Percentiles rank a stretch among this genome's conserved stretches.
These are phyloP conservation scores for Kregervanrija delftensis DNA, from an alignment of 805 yeast genomes.

Conservation along the genomic window DNA sequence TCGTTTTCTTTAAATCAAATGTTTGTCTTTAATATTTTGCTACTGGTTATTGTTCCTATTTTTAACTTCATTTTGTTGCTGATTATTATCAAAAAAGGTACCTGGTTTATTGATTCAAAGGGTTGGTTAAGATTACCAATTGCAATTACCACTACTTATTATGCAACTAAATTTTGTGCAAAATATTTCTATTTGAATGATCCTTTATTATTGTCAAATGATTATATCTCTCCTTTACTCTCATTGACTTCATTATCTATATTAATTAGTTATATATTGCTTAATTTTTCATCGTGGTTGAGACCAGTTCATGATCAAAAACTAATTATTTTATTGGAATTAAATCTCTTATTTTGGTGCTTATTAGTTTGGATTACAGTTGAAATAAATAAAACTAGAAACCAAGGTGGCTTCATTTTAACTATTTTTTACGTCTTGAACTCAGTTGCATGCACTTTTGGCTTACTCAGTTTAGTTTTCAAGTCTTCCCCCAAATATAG, in stretches of 20 bases:
- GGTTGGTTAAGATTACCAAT: slow-evolving; percentile 55
- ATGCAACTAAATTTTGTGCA: slow-evolving; percentile 30
- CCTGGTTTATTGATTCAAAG: slow-evolving; percentile 39
- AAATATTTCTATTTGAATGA: slow-evolving; percentile 35
- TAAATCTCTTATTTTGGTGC: slow-evolving; percentile 52
- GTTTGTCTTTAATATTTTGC: slow-evolving; percentile 43
- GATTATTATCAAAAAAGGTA: slow-evolving; percentile 38
- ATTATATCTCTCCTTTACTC: slow-evolving; percentile 42
- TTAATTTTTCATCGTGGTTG: slow-evolving; percentile 40
- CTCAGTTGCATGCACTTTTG: slow-evolving; percentile 42
- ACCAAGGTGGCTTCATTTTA: slow-evolving; percentile 47
- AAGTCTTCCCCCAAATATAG: slow-evolving; percentile 2
- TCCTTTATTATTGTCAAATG: slow-evolving; percentile 46
- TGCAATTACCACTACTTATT: slow-evolving; percentile 40
- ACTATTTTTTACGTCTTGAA: slow-evolving; percentile 40
- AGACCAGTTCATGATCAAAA: slow-evolving; percentile 54
- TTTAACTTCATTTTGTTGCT: slow-evolving; percentile 39
- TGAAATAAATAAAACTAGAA: slow-evolving; percentile 39
- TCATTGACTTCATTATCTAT: slow-evolving; percentile 42
- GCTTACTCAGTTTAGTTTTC: slow-evolving; percentile 20
- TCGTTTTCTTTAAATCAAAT: slow-evolving; percentile 44
- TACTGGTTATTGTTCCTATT: slow-evolving; percentile 51
- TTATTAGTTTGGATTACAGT: slow-evolving; percentile 44
- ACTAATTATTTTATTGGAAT: slow-evolving; percentile 47
- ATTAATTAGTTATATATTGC: slow-evolving; percentile 47